phyloP scores from a whole-genome alignment of 169 alveolate genomes.

The Cyclospora cayetanensis region DNA sequence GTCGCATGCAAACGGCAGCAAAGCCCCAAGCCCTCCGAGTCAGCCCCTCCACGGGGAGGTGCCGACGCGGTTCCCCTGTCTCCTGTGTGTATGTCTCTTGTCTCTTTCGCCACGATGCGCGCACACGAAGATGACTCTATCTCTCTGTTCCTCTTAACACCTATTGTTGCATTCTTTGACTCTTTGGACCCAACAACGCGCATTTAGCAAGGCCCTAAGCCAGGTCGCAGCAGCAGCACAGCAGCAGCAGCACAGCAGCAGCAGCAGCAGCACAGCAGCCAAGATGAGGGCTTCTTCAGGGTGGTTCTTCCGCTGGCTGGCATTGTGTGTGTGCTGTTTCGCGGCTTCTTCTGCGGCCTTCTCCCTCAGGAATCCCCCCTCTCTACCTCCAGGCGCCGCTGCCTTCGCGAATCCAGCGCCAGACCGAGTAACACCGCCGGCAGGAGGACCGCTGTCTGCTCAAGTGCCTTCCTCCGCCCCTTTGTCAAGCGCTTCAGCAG shows the following conservation, averaged over 20 bases:
- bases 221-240: not conserved
- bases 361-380: not conserved
- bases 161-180: no score
- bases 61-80: not conserved
- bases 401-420: not conserved
- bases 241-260: not conserved
- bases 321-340: not conserved
- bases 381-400: not conserved
- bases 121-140: no score
- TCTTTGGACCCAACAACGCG: no score
- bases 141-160: no score
- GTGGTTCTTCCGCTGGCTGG: not conserved
- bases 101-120: no score
- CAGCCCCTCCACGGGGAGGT: not conserved
- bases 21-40: slow-evolving; percentile 10
- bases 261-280: not conserved
- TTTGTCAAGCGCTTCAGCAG: no score
- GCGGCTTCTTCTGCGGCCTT: not conserved
- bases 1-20: slow-evolving; percentile 6
- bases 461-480: no score
- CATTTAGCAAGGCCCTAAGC: not conserved
- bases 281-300: not conserved
- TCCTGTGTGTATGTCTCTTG: no score
- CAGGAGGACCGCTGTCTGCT: no score
- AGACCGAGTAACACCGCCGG: not conserved